Evolutionary conservation across 306 rosid genomes (phyloP), one percentile per base, ranked within the genome.

Genomic region (Cercis canadensis): DNA sequence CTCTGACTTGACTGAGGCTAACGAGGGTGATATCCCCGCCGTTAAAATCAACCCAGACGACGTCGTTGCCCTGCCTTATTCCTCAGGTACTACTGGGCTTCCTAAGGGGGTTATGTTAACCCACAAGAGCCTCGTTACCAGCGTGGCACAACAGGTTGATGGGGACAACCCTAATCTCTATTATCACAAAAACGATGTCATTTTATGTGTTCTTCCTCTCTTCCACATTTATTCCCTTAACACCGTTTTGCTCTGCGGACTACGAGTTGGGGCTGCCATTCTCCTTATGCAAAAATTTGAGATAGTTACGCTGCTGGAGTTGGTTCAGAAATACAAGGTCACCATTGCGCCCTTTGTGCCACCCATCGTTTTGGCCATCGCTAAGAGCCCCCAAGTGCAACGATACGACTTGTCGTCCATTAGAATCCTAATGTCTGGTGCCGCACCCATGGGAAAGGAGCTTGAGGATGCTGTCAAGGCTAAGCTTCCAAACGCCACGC

Each of bases 31-130:
- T 0, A 57, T 74, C 36, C 92, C 87, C 0, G 72, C 69, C 0
- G 87, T 76, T 36, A 87, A 87, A 60, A 83, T 91, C 11, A 65
- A 57, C 13, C 80, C 88, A 0, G 89, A 88, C 14, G 97, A 92
- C 65, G 89, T 85, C 8, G 93, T 89, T 7, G 97, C 91, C 19
- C 60, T 92, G 24, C 96, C 91, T 0, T 92, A 83, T 55, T 92
- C 97, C 0, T 92, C 97, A 0, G 97, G 96, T 0, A 92, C 97
- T 0, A 92, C 92, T 0, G 97, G 97, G 6, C 76, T 87, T 0
- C 91, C 96, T 0, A 92, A 92, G 44, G 96, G 97, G 2, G 97
- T 83, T 5, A 83, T 88, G 97, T 24, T 88, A 19, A 87, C 88
- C 0, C 97, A 92, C 79, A 76, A 70, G 33, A 83, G 81, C 0